These are phyloP conservation scores for Diddensiella transvaalensis DNA, from an alignment of 805 yeast species.

Conservation along the genomic window DNA sequence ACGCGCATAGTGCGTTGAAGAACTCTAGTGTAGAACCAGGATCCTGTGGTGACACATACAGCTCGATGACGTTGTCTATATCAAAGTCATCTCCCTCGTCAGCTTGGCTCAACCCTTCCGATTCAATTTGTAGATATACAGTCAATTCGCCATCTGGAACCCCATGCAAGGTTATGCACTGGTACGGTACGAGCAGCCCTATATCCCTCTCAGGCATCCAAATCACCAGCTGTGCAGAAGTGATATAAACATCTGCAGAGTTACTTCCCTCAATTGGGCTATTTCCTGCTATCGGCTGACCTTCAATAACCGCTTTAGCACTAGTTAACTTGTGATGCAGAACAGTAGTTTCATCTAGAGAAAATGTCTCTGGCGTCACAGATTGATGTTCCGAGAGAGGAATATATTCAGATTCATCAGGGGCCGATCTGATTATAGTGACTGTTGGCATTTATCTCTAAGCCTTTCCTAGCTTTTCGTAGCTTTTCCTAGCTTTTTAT, in stretches of 20 bases:
- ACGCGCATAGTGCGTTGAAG: constrained; percentile 23
- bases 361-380: constrained; percentile 32
- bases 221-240: constrained; percentile 26
- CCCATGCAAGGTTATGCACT: constrained; percentile 28
- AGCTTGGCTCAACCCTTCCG: neutral
- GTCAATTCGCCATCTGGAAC: constrained; percentile 15
- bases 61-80: constrained; percentile 11
- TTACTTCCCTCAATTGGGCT: neutral
- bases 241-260: constrained; percentile 22
- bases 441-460: neutral
- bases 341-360: constrained; percentile 34
- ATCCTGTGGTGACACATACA: constrained; percentile 11
- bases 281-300: neutral
- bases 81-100: constrained; percentile 2
- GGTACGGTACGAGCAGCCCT: constrained; percentile 26
- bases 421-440: constrained; percentile 6
- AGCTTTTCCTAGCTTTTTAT: too few species aligned
- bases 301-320: constrained; percentile 1
- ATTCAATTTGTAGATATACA: constrained; percentile 24
- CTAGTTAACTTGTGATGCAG: constrained; percentile 21
- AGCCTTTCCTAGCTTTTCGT: too few species aligned
- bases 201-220: constrained; percentile 21
- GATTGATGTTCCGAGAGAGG: constrained; percentile 30
- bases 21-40: constrained; percentile 4
- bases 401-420: constrained; percentile 25